Conservation (phyloP, 2,329 filamentous ascomycete genomes). For the Chaetomiaceae sp. region DNA sequence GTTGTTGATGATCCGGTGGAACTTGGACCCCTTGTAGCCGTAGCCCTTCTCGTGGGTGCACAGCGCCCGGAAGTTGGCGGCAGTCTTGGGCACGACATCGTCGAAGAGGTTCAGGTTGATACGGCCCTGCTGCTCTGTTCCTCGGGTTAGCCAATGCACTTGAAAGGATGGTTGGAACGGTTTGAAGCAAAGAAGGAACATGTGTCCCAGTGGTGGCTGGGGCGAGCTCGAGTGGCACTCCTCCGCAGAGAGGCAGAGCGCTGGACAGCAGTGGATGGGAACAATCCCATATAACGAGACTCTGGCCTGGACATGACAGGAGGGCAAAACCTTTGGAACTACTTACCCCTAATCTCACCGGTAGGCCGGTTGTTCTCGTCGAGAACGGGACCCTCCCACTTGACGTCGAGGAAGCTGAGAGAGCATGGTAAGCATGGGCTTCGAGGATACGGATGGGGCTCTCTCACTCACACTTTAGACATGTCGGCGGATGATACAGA, state of each 20-base stretch:
- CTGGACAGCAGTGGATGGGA: not conserved
- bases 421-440: conserved; percentile 13
- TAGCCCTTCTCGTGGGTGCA: conserved; percentile 77
- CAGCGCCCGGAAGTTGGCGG: conserved; percentile 78
- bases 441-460: conserved; percentile 1
- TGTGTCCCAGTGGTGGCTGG: too few relatives aligned
- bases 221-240: too few relatives aligned
- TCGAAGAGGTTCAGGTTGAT: conserved; percentile 89
- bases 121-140: conserved; percentile 65
- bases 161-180: not conserved
- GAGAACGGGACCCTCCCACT: conserved; percentile 69
- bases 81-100: conserved; percentile 81
- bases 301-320: conserved; percentile 1
- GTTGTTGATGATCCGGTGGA: conserved; percentile 88
- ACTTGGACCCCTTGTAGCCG: conserved; percentile 76
- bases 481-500: conserved; percentile 56
- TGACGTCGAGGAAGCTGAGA: conserved; percentile 64
- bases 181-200: not conserved
- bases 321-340: not conserved
- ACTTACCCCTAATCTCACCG: conserved; percentile 55
- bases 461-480: conserved; percentile 63
- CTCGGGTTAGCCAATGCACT: conserved; percentile 18
- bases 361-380: conserved; percentile 56
- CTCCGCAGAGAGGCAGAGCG: too few relatives aligned
- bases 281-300: not conserved